Evolutionary conservation across 148 eudicot species (phyloP), one percentile per base, ranked within the genome.

Genomic region (Camellia japonica): DNA sequence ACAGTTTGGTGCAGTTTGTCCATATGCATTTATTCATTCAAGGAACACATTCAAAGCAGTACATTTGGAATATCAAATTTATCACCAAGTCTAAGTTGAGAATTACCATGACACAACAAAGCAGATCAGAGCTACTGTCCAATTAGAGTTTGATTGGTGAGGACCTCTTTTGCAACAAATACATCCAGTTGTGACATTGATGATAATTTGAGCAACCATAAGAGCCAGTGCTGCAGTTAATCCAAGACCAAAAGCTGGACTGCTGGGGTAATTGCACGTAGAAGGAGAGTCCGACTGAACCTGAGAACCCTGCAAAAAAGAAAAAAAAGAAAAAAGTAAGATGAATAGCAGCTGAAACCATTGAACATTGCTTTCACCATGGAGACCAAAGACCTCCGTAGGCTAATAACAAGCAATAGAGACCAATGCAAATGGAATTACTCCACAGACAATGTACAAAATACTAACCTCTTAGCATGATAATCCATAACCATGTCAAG

Each of bases 81-180:
- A 56, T 64, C 13, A 19, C 41, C 13, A 6, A 54, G 59, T 47
- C 41, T 75, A 71, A 13, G 23, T 38, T 23, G 68, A 59, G 20
- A 78, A 80, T 83, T 95, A 95, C 98, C 98, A 93, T 84, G 98
- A 95, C 9, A 95, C 85, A 43, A 90, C 75, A 79, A 88, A 95
- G 90, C 92, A 93, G 83, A 89, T 61, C 11, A 93, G 85, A 49
- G 97, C 90, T 8, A 89, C 65, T 8, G 90, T 84, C 92, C 95
- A 89, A 73, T 81, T 86, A 66, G 92, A 49, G 78, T 78, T 81
- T 38, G 89, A 65, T 56, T 86, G 84, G 71, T 84, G 90, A 11
- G 89, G 87, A 71, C 88, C 84, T 76, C 85, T 88, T 73, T 89
- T 82, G 80, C 94, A 91, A 75, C 98, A 95, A 56, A 90, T 78